Evolutionary conservation across 2,329 filamentous ascomycete species (phyloP).

Genomic region (Colletotrichum viniferum): DNA sequence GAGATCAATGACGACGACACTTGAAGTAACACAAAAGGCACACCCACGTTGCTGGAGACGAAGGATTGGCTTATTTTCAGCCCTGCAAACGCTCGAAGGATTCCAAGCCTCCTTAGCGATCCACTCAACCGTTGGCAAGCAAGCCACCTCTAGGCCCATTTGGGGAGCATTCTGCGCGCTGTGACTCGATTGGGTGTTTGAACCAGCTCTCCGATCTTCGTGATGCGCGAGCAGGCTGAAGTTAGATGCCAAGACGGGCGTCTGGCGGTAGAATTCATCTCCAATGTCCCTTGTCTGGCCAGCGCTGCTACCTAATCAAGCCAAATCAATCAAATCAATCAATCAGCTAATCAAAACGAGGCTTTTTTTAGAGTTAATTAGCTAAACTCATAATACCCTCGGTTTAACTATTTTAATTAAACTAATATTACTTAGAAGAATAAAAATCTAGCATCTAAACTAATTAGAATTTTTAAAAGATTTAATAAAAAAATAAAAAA

Average conservation of each 20-base stretch:
- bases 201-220: not conserved
- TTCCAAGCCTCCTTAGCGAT: not conserved
- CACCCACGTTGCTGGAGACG: not conserved
- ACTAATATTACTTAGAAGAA: no score
- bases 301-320: no score
- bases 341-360: no score
- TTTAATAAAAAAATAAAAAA: no score
- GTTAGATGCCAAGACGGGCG: not conserved
- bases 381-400: no score
- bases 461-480: no score
- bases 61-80: not conserved
- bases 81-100: not conserved
- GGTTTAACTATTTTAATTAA: no score
- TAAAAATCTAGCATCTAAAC: no score
- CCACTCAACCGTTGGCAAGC: not conserved
- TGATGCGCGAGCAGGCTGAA: not conserved
- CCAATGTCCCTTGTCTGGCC: not conserved
- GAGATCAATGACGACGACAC: not conserved
- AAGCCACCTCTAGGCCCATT: not conserved
- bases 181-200: not conserved
- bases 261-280: not conserved
- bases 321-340: no score
- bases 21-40: not conserved
- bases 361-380: no score
- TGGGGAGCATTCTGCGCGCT: slow-evolving; percentile 10